Conservation (phyloP, 1,284 basidiomycete genomes). For the Sporisorium exsertum region DNA sequence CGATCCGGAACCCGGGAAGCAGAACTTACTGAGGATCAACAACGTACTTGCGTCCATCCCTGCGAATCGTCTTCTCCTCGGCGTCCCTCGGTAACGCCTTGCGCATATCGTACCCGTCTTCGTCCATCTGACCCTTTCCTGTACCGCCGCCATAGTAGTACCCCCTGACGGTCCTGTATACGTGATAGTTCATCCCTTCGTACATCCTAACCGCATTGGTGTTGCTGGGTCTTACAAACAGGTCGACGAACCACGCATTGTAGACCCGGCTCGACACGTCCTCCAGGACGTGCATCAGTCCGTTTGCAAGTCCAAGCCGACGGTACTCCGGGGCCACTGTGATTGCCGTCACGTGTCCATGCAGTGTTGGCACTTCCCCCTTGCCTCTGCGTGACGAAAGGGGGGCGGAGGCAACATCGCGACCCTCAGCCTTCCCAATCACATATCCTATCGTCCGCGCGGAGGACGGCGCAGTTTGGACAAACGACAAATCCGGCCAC, state of each 20-base stretch:
- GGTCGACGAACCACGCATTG: slow-evolving; percentile 84
- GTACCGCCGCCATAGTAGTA: slow-evolving; percentile 85
- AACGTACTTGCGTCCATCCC: slow-evolving; percentile 49
- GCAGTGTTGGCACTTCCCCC: slow-evolving; percentile 36
- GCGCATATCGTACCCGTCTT: slow-evolving; percentile 93
- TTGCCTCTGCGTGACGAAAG: not conserved
- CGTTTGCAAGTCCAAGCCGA: slow-evolving; percentile 81
- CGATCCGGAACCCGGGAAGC: no score
- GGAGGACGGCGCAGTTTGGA: slow-evolving; percentile 77
- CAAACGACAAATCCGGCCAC: slow-evolving; percentile 89
- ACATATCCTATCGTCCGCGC: slow-evolving; percentile 57
- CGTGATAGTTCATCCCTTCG: slow-evolving; percentile 85
- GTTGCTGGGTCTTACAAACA: slow-evolving; percentile 83
- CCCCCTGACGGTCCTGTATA: slow-evolving; percentile 83
- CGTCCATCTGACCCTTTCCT: slow-evolving; percentile 75
- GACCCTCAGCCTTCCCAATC: slow-evolving; percentile 64
- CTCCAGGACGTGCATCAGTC: slow-evolving; percentile 85
- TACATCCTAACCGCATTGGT: slow-evolving; percentile 79
- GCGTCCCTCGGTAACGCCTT: slow-evolving; percentile 60
- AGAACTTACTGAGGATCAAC: slow-evolving; percentile 57
- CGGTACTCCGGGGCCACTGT: slow-evolving; percentile 92
- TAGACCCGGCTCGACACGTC: slow-evolving; percentile 76
- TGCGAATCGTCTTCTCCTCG: slow-evolving; percentile 50
- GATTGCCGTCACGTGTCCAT: slow-evolving; percentile 83
- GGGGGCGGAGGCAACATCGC: slow-evolving; percentile 30